phyloP scores from a whole-genome alignment of 2,329 filamentous ascomycete genomes.

The Fusarium longipes region DNA sequence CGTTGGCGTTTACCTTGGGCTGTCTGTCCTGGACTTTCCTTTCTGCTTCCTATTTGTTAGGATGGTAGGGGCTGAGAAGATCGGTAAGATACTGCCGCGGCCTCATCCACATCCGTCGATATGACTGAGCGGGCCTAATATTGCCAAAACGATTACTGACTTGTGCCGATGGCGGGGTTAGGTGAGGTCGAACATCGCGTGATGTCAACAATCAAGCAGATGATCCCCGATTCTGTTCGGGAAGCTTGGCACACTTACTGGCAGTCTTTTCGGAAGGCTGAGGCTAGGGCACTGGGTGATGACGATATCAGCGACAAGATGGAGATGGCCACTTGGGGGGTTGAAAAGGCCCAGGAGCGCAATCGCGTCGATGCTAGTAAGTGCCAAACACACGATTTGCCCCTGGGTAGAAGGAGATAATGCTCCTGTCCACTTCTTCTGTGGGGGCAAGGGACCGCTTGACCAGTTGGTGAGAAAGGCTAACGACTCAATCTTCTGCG shows the following conservation, averaged over 20 bases:
- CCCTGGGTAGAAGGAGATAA: slow-evolving; percentile 19
- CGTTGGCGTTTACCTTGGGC: slow-evolving; percentile 85
- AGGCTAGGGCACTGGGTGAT: slow-evolving; percentile 57
- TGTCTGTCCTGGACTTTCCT: slow-evolving; percentile 91
- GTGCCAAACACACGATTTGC: slow-evolving; percentile 52
- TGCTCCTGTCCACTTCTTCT: slow-evolving; percentile 3
- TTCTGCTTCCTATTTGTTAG: slow-evolving; percentile 93
- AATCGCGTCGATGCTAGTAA: slow-evolving; percentile 78
- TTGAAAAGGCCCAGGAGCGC: slow-evolving; percentile 70
- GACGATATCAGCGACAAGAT: slow-evolving; percentile 58
- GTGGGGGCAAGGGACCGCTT: slow-evolving; percentile 14
- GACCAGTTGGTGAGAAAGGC: slow-evolving; percentile 23
- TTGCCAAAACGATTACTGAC: slow-evolving; percentile 27
- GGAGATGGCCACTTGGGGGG: slow-evolving; percentile 68
- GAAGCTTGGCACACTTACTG: slow-evolving; percentile 63
- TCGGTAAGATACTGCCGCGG: slow-evolving; percentile 66
- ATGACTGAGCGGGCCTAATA: not conserved
- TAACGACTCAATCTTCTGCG: slow-evolving; percentile 37
- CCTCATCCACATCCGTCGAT: slow-evolving; percentile 12
- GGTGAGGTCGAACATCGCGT: slow-evolving; percentile 74
- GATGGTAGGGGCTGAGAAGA: slow-evolving; percentile 83
- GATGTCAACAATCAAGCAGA: slow-evolving; percentile 66
- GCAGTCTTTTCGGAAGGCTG: slow-evolving; percentile 59
- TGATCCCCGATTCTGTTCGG: slow-evolving; percentile 71
- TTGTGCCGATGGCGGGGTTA: slow-evolving; percentile 44